Evolutionary conservation across 2,329 filamentous ascomycete species (phyloP).

Genomic region (Phyllosticta capitalensis): DNA sequence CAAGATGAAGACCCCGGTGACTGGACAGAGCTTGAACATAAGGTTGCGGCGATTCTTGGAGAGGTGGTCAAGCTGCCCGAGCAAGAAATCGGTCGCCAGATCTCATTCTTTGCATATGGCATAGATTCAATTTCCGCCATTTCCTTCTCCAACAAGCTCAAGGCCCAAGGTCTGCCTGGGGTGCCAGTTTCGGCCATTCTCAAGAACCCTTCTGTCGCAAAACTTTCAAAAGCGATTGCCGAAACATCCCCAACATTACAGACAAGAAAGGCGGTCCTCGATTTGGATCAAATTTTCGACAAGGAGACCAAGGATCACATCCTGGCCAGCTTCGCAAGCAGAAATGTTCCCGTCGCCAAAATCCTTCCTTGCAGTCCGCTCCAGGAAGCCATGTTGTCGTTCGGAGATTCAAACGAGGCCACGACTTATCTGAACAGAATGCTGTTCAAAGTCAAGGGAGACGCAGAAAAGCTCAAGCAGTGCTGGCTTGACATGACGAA

Average conservation of each 20-base stretch:
- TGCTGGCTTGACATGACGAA: conserved; percentile 55
- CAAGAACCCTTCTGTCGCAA: conserved; percentile 56
- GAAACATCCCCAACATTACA: conserved; percentile 17
- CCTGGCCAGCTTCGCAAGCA: conserved; percentile 18
- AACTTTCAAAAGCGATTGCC: conserved; percentile 36
- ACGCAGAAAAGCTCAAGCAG: conserved; percentile 41
- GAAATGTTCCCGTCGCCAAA: conserved; percentile 35
- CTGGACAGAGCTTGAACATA: conserved; percentile 48
- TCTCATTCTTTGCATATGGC: conserved; percentile 68
- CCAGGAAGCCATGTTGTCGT: conserved; percentile 78
- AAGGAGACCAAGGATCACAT: neutral
- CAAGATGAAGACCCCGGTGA: conserved; percentile 26
- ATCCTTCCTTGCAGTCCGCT: conserved; percentile 77
- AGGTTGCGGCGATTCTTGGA: conserved; percentile 48
- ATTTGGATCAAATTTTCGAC: conserved; percentile 14
- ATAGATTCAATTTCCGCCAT: conserved; percentile 81
- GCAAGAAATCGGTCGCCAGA: conserved; percentile 48
- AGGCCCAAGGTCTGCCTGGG: conserved; percentile 34
- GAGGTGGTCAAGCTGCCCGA: conserved; percentile 38
- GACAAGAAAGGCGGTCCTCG: neutral
- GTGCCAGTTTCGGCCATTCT: conserved; percentile 61
- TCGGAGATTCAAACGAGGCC: conserved; percentile 33
- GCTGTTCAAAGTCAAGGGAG: conserved; percentile 49
- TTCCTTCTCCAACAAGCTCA: conserved; percentile 51
- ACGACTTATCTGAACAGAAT: conserved; percentile 65